Evolutionary conservation across 495 filamentous ascomycete species (phyloP).

Genomic region (Parachaetomium inaequale): DNA sequence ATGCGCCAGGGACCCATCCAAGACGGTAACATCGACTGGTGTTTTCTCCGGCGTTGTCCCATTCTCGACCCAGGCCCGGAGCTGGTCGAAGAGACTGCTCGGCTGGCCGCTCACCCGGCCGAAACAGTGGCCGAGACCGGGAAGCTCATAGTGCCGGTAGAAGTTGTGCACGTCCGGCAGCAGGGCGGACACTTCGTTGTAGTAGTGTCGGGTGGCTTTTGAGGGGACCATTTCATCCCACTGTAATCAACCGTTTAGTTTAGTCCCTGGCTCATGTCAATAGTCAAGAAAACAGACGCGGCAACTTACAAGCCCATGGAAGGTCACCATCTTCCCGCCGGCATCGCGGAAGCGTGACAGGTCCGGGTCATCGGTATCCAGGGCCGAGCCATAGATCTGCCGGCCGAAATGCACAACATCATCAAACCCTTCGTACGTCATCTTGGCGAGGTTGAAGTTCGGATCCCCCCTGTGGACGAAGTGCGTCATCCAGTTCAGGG

Average conservation of each 20-base stretch:
- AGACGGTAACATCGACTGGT: constrained; percentile 18
- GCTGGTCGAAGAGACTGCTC: constrained; percentile 23
- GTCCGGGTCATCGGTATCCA: constrained; percentile 34
- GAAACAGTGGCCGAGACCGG: constrained; percentile 36
- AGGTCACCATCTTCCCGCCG: constrained; percentile 47
- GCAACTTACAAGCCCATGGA: constrained; percentile 46
- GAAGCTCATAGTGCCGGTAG: constrained; percentile 33
- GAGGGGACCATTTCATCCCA: constrained; percentile 25
- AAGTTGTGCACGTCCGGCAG: constrained; percentile 25
- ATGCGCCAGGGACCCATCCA: constrained; percentile 12
- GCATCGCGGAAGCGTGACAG: constrained; percentile 36
- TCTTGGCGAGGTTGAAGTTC: constrained; percentile 11
- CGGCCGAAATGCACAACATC: constrained; percentile 27
- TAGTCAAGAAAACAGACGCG: not conserved
- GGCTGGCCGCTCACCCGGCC: constrained; percentile 27
- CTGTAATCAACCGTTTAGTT: constrained; percentile 6
- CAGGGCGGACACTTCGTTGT: constrained; percentile 20
- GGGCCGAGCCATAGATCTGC: constrained; percentile 23
- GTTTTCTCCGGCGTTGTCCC: constrained; percentile 27
- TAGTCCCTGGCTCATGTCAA: no score
- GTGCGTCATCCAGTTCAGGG: constrained; percentile 18
- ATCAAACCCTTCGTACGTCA: constrained; percentile 27
- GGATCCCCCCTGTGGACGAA: constrained; percentile 28
- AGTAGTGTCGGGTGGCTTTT: constrained; percentile 28
- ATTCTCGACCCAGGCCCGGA: constrained; percentile 39